phyloP scores from a whole-genome alignment of 495 filamentous ascomycete species.

The Penicillium lagena region DNA sequence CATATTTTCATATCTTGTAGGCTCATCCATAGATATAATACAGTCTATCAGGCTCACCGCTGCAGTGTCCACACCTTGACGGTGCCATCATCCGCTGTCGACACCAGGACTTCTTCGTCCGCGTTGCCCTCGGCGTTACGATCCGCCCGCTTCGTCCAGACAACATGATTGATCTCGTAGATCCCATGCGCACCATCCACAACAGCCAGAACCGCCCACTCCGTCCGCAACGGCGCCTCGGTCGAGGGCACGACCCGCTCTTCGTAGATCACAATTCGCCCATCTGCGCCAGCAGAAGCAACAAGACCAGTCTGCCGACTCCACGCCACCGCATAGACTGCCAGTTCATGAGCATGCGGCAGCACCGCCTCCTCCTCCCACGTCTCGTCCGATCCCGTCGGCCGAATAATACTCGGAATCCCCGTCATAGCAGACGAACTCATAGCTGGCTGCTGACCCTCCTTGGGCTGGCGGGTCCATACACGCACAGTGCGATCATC shows the following conservation, averaged over 20 bases:
- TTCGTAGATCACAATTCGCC: conserved; percentile 74
- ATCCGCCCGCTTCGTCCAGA: conserved; percentile 56
- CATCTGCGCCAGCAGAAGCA: conserved; percentile 81
- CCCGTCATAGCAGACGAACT: conserved; percentile 25
- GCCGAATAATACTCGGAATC: conserved; percentile 77
- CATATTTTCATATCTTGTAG: background rate
- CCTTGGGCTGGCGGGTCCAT: conserved; percentile 62
- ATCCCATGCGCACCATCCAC: conserved; percentile 73
- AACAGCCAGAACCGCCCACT: conserved; percentile 64
- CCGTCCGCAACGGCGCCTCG: conserved; percentile 33
- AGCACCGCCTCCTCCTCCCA: conserved; percentile 71
- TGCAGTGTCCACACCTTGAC: conserved; percentile 63
- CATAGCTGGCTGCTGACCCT: conserved; percentile 19
- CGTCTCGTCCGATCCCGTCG: conserved; percentile 62
- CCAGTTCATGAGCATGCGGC: conserved; percentile 67
- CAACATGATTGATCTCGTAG: conserved; percentile 87
- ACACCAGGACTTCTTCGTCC: conserved; percentile 67
- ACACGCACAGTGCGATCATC: conserved; percentile 73
- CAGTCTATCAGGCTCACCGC: conserved; percentile 8
- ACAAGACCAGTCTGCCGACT: conserved; percentile 66
- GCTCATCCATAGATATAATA: background rate
- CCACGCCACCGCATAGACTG: conserved; percentile 79
- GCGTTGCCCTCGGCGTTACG: conserved; percentile 32
- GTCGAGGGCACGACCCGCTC: conserved; percentile 37
- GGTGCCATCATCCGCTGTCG: conserved; percentile 74